Conservation (phyloP, 139 green algal genomes). For the Micractinium sp. region DNA sequence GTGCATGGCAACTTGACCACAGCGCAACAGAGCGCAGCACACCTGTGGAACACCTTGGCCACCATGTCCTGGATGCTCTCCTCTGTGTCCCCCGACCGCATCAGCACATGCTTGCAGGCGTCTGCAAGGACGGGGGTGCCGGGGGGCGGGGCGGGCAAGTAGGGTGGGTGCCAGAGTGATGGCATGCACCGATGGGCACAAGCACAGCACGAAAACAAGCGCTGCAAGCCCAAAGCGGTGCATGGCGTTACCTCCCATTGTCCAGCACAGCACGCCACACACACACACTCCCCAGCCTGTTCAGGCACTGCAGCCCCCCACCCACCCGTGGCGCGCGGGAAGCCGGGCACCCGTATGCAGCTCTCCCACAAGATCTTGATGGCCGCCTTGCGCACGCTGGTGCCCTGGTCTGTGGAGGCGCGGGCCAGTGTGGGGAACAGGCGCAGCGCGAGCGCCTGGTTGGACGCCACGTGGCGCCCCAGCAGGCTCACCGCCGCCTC, state of each 20-base stretch:
- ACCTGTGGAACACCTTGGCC: constrained; percentile 59
- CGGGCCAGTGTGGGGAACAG: constrained; percentile 77
- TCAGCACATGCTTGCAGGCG: constrained; percentile 68
- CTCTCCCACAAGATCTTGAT: constrained; percentile 86
- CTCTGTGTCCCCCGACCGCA: constrained; percentile 56
- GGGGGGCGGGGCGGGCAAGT: no score
- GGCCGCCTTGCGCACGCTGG: constrained; percentile 85
- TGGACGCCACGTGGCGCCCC: constrained; percentile 67
- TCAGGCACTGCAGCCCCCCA: no score
- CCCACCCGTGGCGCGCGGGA: constrained; percentile 39
- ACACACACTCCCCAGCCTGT: no score
- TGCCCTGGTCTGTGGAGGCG: constrained; percentile 64
- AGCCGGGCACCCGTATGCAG: constrained; percentile 65
- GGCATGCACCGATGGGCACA: no score
- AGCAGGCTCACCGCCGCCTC: constrained; percentile 89
- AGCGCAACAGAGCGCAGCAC: background rate
- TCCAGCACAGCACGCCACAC: no score
- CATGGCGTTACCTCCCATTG: no score
- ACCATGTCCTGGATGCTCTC: constrained; percentile 69
- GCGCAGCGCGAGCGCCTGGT: constrained; percentile 63
- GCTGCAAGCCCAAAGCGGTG: no score
- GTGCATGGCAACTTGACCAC: no score
- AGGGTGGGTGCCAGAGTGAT: background rate
- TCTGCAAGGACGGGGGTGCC: constrained; percentile 45
- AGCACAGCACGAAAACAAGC: no score